Base-by-base conservation (phyloP, 2,329 filamentous ascomycete genomes). In the Diaporthe ilicicola region DNA sequence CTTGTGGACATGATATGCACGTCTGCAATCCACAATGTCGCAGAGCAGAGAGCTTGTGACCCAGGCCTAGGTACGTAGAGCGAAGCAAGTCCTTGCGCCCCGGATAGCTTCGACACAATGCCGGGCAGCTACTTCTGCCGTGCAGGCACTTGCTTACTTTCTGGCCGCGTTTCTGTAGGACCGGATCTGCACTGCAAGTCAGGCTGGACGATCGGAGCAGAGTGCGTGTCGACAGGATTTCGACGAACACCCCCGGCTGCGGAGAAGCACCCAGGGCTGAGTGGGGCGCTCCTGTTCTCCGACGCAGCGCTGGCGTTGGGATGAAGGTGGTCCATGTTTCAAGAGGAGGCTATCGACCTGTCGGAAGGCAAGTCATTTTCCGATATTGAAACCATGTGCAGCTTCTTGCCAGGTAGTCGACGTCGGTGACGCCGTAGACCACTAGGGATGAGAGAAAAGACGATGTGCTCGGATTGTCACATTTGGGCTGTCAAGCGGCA, bases 321-420 rank as follows among this genome's bases (percentile, higher is more conserved):
- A 64, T n/a, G 59, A 64, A 64, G 44, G 59, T 9, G 44, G 59
- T 42, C 44, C 59, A 64, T 64, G 59, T 64, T 64, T 64, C 59
- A 64, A 50, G 44, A 64, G 59, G n/a, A 50, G 34, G 59, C 59
- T 50, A 50, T 64, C n/a, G 44, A 50, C 59, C 59, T 37, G 59
- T 64, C 59, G 59, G 59, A 64, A 64, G 59, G 19, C n/a, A 17
- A 64, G 59, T 50, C 44, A 50, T 64, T 64, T 50, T 37, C 59
- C 59, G 59, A 50, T 64, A 64, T 64, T 50, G 59, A 64, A 64
- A 64, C 59, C 59, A 50, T 64, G 59, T 24, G 59, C 29, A 24
- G 59, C 59, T 64, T 64, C 12, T 27, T 64, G 59, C 59, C 59
- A 34, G 59, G 59, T 34, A 34, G 59, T 62, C 59, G 59, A 34